Evolutionary conservation across 345 rosid species (phyloP).

Genomic region (Triadica sebifera): DNA sequence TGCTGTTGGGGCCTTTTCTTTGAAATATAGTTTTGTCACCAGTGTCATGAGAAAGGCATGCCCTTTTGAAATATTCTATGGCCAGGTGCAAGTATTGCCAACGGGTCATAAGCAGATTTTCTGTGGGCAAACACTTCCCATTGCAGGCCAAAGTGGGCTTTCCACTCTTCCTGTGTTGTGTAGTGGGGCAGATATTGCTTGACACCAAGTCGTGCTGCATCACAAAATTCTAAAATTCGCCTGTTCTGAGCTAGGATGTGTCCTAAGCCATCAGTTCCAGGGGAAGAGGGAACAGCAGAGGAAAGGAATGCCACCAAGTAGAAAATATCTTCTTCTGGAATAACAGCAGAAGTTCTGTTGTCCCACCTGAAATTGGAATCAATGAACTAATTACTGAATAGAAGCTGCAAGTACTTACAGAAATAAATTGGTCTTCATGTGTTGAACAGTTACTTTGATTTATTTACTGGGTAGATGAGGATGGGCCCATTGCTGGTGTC

Average conservation of each 20-base stretch:
- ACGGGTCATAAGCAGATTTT: conserved; percentile 74
- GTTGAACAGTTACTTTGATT: conserved; percentile 61
- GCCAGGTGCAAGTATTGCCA: conserved; percentile 91
- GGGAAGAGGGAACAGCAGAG: conserved; percentile 76
- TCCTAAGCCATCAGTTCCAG: conserved; percentile 67
- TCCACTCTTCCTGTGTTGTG: conserved; percentile 73
- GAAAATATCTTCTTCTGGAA: conserved; percentile 85
- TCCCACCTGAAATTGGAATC: conserved; percentile 72
- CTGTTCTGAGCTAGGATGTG: conserved; percentile 66
- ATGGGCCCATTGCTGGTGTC: conserved; percentile 94
- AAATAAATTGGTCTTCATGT: neutral
- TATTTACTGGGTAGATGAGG: conserved; percentile 87
- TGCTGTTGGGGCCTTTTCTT: conserved; percentile 15
- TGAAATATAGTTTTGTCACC: conserved; percentile 10
- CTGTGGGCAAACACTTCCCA: conserved; percentile 73
- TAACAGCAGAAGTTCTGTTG: conserved; percentile 82
- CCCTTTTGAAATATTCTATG: conserved; percentile 77
- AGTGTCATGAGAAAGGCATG: conserved; percentile 43
- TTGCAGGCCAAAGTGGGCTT: conserved; percentile 66
- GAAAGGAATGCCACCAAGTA: conserved; percentile 89
- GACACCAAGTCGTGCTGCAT: conserved; percentile 53
- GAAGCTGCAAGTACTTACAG: conserved; percentile 4
- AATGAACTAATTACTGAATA: conserved; percentile 20
- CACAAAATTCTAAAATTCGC: conserved; percentile 62
- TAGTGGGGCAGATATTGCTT: conserved; percentile 93